phyloP scores from a whole-genome alignment of 1,139 yeast species.

The Hyphopichia khmerensis region DNA sequence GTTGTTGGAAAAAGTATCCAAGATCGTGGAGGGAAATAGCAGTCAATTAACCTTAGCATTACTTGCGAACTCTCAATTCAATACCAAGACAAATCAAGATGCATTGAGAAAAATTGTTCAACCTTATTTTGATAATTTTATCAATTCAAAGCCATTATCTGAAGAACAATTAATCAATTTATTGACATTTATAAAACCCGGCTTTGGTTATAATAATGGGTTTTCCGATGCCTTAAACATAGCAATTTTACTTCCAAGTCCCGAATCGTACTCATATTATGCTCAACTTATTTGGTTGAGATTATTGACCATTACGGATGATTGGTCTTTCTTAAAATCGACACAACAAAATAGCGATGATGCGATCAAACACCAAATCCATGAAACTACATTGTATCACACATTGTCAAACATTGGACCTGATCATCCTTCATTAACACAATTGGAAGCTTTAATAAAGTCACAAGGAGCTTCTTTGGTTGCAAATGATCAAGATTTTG shows the following conservation, averaged over 20 bases:
- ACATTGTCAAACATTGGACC: slow-evolving; percentile 28
- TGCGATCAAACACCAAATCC: slow-evolving; percentile 36
- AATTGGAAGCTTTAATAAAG: slow-evolving; percentile 7
- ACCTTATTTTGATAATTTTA: slow-evolving; percentile 35
- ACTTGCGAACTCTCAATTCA: slow-evolving; percentile 21
- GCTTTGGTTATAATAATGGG: slow-evolving; percentile 18
- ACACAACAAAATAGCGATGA: slow-evolving; percentile 46
- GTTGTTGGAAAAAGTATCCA: slow-evolving; percentile 31
- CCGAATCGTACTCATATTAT: slow-evolving; percentile 18
- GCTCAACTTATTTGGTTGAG: slow-evolving; percentile 60
- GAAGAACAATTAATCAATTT: slow-evolving; percentile 53
- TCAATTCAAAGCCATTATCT: slow-evolving; percentile 39
- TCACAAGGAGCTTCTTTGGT: neutral
- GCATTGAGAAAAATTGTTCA: slow-evolving; percentile 18
- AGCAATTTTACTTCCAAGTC: slow-evolving; percentile 29
- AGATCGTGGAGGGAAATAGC: slow-evolving; percentile 20
- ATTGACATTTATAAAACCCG: slow-evolving; percentile 52
- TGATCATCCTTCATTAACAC: slow-evolving; percentile 1
- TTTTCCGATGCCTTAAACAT: slow-evolving; percentile 38
- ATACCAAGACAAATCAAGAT: slow-evolving; percentile 15
- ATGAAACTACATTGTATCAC: slow-evolving; percentile 46
- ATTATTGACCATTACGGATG: slow-evolving; percentile 53
- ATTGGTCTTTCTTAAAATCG: slow-evolving; percentile 50
- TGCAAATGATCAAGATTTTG: neutral
- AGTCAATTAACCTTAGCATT: slow-evolving; percentile 17